phyloP scores from a whole-genome alignment of 441 rosid genomes.

The Raphanus hybrid region DNA sequence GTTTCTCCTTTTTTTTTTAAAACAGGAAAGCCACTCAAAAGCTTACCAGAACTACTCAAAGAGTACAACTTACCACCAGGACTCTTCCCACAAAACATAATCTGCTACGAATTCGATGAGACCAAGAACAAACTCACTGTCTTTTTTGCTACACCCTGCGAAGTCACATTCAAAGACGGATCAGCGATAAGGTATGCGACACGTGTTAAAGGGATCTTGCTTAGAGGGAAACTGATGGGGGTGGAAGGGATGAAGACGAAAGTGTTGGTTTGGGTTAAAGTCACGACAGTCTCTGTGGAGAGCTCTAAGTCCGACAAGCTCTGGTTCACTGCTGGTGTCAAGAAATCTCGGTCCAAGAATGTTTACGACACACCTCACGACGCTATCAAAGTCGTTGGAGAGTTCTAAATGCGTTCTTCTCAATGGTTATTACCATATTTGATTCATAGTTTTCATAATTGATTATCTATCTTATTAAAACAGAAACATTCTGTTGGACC shows the following conservation, averaged over 20 bases:
- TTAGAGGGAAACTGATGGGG: slow-evolving; percentile 74
- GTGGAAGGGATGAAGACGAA: slow-evolving; percentile 98
- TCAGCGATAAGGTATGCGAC: slow-evolving; percentile 77
- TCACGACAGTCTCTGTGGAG: slow-evolving; percentile 73
- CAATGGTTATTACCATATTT: slow-evolving; percentile 24
- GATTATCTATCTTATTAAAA: too few species aligned
- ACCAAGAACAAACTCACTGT: slow-evolving; percentile 78
- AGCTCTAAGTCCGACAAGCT: slow-evolving; percentile 87
- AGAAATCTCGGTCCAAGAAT: slow-evolving; percentile 76
- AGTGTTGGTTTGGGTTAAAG: slow-evolving; percentile 92
- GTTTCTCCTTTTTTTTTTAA: background rate
- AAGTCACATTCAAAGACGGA: slow-evolving; percentile 85
- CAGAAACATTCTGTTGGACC: too few species aligned
- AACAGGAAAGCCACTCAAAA: slow-evolving; percentile 69
- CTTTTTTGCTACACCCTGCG: slow-evolving; percentile 72
- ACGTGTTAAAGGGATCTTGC: slow-evolving; percentile 77
- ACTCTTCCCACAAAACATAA: slow-evolving; percentile 81
- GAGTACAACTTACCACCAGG: slow-evolving; percentile 91
- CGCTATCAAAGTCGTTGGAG: slow-evolving; percentile 71
- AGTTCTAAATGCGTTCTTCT: slow-evolving; percentile 51
- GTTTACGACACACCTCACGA: slow-evolving; percentile 67
- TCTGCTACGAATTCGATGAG: slow-evolving; percentile 90
- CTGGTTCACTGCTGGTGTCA: slow-evolving; percentile 95
- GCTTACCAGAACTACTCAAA: slow-evolving; percentile 79
- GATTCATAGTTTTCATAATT: slow-evolving; percentile 30